Base-by-base conservation (phyloP, 768 basidiomycete species). In the Sarcodon aspratus region DNA sequence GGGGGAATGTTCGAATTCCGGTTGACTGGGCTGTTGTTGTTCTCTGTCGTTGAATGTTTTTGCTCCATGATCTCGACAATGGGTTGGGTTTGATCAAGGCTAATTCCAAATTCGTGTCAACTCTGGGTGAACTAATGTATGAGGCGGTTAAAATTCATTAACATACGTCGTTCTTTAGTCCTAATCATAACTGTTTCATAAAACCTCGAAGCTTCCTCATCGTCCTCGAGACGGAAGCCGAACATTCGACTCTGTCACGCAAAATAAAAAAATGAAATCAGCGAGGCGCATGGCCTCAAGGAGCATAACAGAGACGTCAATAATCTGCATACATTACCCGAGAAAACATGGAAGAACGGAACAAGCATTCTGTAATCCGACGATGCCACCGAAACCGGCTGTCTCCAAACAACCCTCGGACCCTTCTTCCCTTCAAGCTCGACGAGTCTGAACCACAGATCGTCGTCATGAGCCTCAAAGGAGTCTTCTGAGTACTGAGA, bases 271-370 rank as follows among this genome's bases (percentile, higher is more conserved):
- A 45, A 18, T n/a, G n/a, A 13, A 8, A 65, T 70, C 55, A 52
- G 48, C 9, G n/a, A 38, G 18, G 31, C 36, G 21, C 36, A 50
- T 37, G 9, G 18, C 36, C 44, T 46, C 27, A 34, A 46, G 21
- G 27, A 35, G 17, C 11, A 12, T 37, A 12, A 13, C 32, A 18
- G 33, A 17, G 35, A 31, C 27, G 13, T 6, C 43, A 31, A 18
- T 11, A 42, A 55, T 27, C 27, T 49, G 71, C 87, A 61, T 59
- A 94, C 93, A 67, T 84, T 78, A 37, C 87, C 88, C 43, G 81
- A 78, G 65, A 95, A 94, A 36, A 81, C 74, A 63, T 97, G 91
- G 66, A 96, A 96, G 69, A 95, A 95, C 2, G 90, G 86, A 49
- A 85, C 78, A 63, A 96, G 91, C 55, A 83, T 73, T 56, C 77